A percentile compares a stretch with the other conserved stretches of the same genome.
Evolutionary conservation across 2,329 filamentous ascomycete genomes (phyloP).

Genomic region (Ophidiomyces ophidiicola): DNA sequence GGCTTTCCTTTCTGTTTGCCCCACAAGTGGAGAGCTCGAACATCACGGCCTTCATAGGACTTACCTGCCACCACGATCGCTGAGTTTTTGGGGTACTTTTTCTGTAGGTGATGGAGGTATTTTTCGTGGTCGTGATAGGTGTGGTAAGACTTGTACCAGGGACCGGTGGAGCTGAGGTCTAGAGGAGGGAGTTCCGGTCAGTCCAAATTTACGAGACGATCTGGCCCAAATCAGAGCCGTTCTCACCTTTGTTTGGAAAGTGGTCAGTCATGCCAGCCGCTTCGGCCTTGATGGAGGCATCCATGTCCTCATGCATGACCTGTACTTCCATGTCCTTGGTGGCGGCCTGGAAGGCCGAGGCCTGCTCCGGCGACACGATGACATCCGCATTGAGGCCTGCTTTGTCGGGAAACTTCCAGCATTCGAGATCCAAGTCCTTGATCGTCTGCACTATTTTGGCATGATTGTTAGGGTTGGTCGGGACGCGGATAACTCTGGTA

Average conservation of each 20-base stretch:
- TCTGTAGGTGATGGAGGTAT: conserved; percentile 38
- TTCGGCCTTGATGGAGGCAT: conserved; percentile 27
- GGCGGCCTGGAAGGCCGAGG: conserved; percentile 29
- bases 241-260: conserved; percentile 20
- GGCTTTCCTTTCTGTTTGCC: conserved; percentile 37
- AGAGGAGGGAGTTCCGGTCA: conserved; percentile 11
- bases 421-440: conserved; percentile 14
- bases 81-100: conserved; percentile 36
- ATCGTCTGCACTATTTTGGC: conserved; percentile 16
- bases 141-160: conserved; percentile 47
- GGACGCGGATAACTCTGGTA: conserved; percentile 18
- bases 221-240: neutral
- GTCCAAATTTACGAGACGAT: neutral
- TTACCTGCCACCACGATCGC: conserved; percentile 40
- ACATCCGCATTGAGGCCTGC: conserved; percentile 29
- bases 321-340: conserved; percentile 23
- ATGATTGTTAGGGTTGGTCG: conserved; percentile 11
- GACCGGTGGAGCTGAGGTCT: conserved; percentile 21
- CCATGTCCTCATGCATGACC: conserved; percentile 36
- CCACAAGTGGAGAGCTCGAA: conserved; percentile 42
- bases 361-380: conserved; percentile 29
- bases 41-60: conserved; percentile 36
- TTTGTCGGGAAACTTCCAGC: conserved; percentile 16
- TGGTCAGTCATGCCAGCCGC: conserved; percentile 24
- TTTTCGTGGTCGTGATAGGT: conserved; percentile 41